Percentiles rank a stretch among this genome's conserved stretches.
Evolutionary conservation across 108 stramenopile genomes (phyloP).

Genomic region (Parietichytrium sp.): DNA sequence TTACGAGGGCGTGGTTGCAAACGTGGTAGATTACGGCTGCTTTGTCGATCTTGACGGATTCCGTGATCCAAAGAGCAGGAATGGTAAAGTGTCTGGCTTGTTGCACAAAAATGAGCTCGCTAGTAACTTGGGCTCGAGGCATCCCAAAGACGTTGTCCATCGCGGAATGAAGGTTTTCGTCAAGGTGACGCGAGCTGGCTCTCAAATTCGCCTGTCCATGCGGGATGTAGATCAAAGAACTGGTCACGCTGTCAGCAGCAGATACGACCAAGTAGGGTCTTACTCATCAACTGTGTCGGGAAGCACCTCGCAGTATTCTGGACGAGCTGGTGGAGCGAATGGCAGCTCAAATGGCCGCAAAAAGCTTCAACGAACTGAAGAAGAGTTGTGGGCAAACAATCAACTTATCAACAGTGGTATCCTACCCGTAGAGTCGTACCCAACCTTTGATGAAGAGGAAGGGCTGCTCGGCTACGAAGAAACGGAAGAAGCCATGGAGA

Average conservation of each 20-base stretch:
- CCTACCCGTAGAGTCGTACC: slow-evolving; percentile 91
- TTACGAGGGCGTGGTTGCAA: slow-evolving; percentile 73
- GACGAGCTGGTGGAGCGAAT: background rate
- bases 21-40: slow-evolving; percentile 85
- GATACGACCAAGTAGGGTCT: slow-evolving; percentile 83
- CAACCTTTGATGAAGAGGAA: slow-evolving; percentile 82
- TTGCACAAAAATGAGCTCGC: slow-evolving; percentile 81
- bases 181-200: slow-evolving; percentile 73
- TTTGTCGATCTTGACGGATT: slow-evolving; percentile 70
- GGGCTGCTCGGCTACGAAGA: slow-evolving; percentile 86
- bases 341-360: background rate
- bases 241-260: no score
- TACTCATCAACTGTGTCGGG: slow-evolving; percentile 57
- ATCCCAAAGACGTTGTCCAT: slow-evolving; percentile 59
- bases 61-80: background rate
- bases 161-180: slow-evolving; percentile 75
- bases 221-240: slow-evolving; percentile 91
- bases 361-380: slow-evolving; percentile 81
- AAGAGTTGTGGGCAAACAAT: slow-evolving; percentile 92
- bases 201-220: slow-evolving; percentile 69
- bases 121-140: slow-evolving; percentile 55
- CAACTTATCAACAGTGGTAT: slow-evolving; percentile 93
- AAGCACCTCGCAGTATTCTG: background rate
- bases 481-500: slow-evolving; percentile 88
- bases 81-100: slow-evolving; percentile 67